phyloP scores from a whole-genome alignment of 75 land plant genomes.

The Selaginella tamariscina region DNA sequence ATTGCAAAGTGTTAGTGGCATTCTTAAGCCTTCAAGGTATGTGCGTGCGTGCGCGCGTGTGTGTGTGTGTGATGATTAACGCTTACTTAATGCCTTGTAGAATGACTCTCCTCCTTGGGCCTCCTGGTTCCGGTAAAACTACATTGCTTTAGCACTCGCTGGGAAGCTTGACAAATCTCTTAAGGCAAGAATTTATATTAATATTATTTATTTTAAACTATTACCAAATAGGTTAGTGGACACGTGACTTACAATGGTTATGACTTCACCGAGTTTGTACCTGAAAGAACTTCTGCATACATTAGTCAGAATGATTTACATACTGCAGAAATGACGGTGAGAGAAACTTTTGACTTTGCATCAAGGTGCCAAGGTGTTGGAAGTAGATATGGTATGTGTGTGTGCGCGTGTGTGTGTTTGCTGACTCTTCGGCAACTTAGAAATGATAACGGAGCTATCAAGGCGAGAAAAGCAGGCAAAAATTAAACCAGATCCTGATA shows the following conservation, averaged over 20 bases:
- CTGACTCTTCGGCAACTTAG: slow-evolving; percentile 19
- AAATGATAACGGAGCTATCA: slow-evolving; percentile 63
- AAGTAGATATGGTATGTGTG: slow-evolving; percentile 1
- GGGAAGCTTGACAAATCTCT: slow-evolving; percentile 3
- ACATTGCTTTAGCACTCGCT: background rate
- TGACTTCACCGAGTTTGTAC: slow-evolving; percentile 5
- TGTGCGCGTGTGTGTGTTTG: background rate
- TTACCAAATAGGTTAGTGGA: background rate
- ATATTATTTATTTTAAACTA: background rate
- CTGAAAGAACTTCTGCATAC: slow-evolving; percentile 12
- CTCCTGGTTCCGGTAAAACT: slow-evolving; percentile 9
- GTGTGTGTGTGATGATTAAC: too few species aligned
- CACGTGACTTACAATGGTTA: background rate
- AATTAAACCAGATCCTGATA: slow-evolving; percentile 75
- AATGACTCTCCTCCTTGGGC: slow-evolving; percentile 5
- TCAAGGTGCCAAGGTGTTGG: slow-evolving; percentile 2
- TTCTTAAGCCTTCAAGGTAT: slow-evolving; percentile 3
- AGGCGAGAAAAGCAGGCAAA: slow-evolving; percentile 61
- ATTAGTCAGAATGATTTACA: slow-evolving; percentile 6
- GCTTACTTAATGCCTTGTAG: background rate
- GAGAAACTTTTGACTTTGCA: slow-evolving; percentile 11
- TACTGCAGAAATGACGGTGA: slow-evolving; percentile 3
- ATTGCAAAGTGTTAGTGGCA: background rate
- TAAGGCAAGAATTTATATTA: background rate
- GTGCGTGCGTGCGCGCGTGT: too few species aligned